Base-by-base conservation (phyloP, 2,329 filamentous ascomycete genomes). In the Didymella arachidicola region DNA sequence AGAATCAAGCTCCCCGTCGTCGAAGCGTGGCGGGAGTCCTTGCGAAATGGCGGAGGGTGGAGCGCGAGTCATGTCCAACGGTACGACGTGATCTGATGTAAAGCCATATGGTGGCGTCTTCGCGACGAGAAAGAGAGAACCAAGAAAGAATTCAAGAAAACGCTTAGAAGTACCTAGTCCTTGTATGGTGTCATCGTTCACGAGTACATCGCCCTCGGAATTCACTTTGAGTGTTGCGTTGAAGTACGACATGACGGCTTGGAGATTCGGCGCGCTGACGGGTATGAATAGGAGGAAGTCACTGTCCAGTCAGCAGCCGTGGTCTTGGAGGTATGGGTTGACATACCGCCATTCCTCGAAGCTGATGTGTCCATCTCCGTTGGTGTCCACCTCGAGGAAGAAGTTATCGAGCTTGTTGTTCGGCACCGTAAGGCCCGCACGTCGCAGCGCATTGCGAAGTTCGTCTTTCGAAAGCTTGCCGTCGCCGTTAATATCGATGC, bases 291-390 rank as follows among this genome's bases (percentile, higher is more conserved):
- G 86, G 26, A 98, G 84, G 77, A 98, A 99, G 78, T 98, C 90
- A 77, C 93, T 71, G 57, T 56, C 10, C 50, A 59, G 72, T 70
- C 43, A 68, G 61, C 54, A 51, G 19, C 39, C 7, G 19, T 36
- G 14, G 30, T 26, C 14, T 2, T 27, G 0, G 47, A 16, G 39
- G 16, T 42, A 29, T 65, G n/a, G 22, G 16, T 16, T 16, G 11
- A n/a, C 89, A 79, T 87, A 97, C 94, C 94, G 89, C 95, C 95
- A 98, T 84, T 99, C 95, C 66, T 92, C 88, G 78, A 96, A 98
- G 62, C 85, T 93, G 68, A 98, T 96, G 63, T 83, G 81, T 2
- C 93, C 93, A 76, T 99, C 93, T 67, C 89, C 86, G 79, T 99
- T 94, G 73, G 86, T 84, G 76, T 99, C 95, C 69, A 99, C 90